Base-by-base conservation (phyloP, 1,139 yeast genomes). In the Suhomyces anneliseae region DNA sequence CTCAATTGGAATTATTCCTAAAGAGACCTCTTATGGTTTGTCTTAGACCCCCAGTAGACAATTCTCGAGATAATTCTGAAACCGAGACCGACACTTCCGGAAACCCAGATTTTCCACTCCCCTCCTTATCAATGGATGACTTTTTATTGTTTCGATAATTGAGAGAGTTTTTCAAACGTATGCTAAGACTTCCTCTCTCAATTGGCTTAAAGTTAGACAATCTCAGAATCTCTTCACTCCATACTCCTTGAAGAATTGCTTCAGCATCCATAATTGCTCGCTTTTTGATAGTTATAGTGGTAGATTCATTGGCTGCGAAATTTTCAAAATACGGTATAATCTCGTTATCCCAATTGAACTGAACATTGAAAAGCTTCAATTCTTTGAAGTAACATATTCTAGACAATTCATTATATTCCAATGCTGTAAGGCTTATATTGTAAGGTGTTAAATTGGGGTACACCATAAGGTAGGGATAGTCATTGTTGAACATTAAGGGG, bases 401-500 rank as follows among this genome's bases (percentile, higher is more conserved):
- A n/a, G 40, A 47, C 24, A 38, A 34, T 19, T 46, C 19, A 8
- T 34, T 39, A 36, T 46, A 47, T 6, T 44, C 38, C 3, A 35
- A 29, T 19, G 45, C 37, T 11, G 41, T 34, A 12, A 53, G 38
- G 4, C 50, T 50, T 1, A 60, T 42, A 46, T 61, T 57, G 36
- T 42, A 53, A 3, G 61, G 58, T n/a, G 46, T 50, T 35, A 60
- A 47, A 4, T 31, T 35, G 2, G 68, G 68, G 34, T 53, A 48
- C 24, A 39, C 33, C 38, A 39, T 34, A n/a, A 55, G 34, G 26
- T 51, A 47, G n/a, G 41, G 45, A 34, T 42, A 11, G 26, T 46
- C 45, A 10, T 43, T 38, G 14, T 49, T 38, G 48, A 63, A 75
- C 45, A 72, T 68, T 59, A 74, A 61, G 1, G 39, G 40, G 52